Evolutionary conservation across 1,139 yeast species (phyloP).

Genomic region (Suhomyces wounanorum): DNA sequence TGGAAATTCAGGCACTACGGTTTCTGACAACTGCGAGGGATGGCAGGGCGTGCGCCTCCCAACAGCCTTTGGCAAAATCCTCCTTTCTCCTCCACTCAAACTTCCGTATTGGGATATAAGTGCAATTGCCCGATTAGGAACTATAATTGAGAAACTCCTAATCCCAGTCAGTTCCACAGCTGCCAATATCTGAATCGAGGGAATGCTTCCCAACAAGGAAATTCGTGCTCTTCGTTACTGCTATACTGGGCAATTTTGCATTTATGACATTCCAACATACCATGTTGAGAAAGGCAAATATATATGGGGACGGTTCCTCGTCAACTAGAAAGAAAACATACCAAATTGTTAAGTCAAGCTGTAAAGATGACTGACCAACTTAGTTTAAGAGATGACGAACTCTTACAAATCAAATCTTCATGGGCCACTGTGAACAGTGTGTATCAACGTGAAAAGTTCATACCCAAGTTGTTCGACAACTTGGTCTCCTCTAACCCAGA

Average conservation of each 20-base stretch:
- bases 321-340: constrained; percentile 7
- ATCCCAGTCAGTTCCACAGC: background rate
- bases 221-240: constrained; percentile 5
- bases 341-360: constrained; percentile 1
- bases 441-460: constrained; percentile 34
- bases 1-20: constrained; percentile 7
- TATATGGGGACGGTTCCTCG: constrained; percentile 8
- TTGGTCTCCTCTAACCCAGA: constrained; percentile 35
- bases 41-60: background rate
- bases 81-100: background rate
- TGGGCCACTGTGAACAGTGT: constrained; percentile 35
- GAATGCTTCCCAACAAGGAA: constrained; percentile 12
- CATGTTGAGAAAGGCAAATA: constrained; percentile 1
- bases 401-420: constrained; percentile 27
- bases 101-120: constrained; percentile 13
- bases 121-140: constrained; percentile 20
- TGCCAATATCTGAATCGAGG: constrained; percentile 4
- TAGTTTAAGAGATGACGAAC: constrained; percentile 15
- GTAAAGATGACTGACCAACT: constrained; percentile 11
- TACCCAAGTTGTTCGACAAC: constrained; percentile 35
- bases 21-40: background rate
- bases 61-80: background rate
- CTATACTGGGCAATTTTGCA: constrained; percentile 12
- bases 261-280: background rate
- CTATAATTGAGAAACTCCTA: constrained; percentile 8